These are phyloP conservation scores for Anacardium occidentale DNA, from an alignment of 345 rosid species.

Conservation along the genomic window DNA sequence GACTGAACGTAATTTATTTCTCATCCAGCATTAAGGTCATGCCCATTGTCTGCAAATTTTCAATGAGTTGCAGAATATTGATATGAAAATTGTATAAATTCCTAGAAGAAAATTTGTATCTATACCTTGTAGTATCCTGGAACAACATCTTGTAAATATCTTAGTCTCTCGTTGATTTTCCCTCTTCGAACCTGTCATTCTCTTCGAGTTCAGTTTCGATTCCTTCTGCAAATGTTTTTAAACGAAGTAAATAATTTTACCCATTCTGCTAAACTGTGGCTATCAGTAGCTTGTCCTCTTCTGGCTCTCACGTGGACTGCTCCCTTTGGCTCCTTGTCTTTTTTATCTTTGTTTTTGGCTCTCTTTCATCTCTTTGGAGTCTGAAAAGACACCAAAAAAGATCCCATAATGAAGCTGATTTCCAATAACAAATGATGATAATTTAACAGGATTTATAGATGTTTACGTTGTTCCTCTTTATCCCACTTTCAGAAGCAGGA, in stretches of 20 bases:
- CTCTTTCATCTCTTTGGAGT: constrained; percentile 49
- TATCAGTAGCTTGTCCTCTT: constrained; percentile 95
- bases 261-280: constrained; percentile 94
- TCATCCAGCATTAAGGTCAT: constrained; percentile 85
- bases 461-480: constrained; percentile 39
- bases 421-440: background rate
- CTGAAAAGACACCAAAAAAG: constrained; percentile 23
- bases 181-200: constrained; percentile 63
- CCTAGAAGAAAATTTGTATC: background rate
- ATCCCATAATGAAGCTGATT: background rate
- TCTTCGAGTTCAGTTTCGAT: too few species aligned
- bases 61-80: background rate
- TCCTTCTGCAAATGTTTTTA: background rate
- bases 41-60: constrained; percentile 68
- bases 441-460: background rate
- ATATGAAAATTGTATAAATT: background rate
- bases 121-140: constrained; percentile 84
- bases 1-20: constrained; percentile 79
- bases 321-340: constrained; percentile 50
- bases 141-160: constrained; percentile 71
- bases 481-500: constrained; percentile 30
- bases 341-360: constrained; percentile 39
- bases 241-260: constrained; percentile 27
- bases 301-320: constrained; percentile 93
- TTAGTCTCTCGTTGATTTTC: constrained; percentile 72